Percentiles rank a stretch among this genome's conserved stretches.
Conservation (phyloP, 2,329 filamentous ascomycete species). For the Colletotrichum orchidophilum region DNA sequence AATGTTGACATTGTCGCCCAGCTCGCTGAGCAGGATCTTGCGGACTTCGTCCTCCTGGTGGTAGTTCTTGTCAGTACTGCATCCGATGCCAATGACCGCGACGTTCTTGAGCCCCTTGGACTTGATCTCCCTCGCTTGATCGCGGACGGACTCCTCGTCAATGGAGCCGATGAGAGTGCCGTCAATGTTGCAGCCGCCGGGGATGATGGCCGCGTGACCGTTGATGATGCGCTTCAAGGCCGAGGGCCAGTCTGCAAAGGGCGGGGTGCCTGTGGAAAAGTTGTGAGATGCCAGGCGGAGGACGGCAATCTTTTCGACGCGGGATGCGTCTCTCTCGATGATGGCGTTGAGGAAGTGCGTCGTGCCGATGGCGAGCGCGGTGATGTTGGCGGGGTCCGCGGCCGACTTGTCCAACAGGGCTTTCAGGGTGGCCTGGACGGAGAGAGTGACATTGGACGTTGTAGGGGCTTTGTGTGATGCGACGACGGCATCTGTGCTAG, state of each 20-base stretch:
- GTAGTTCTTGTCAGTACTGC: slow-evolving; percentile 63
- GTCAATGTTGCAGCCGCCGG: slow-evolving; percentile 37
- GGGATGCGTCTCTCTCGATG: slow-evolving; percentile 59
- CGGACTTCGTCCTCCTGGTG: slow-evolving; percentile 61
- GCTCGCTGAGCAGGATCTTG: slow-evolving; percentile 55
- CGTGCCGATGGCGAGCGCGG: slow-evolving; percentile 62
- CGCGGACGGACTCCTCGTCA: slow-evolving; percentile 24
- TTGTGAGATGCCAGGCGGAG: slow-evolving; percentile 61
- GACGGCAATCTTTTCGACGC: slow-evolving; percentile 61
- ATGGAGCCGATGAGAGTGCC: slow-evolving; percentile 35
- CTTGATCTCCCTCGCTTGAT: slow-evolving; percentile 36
- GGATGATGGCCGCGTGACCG: slow-evolving; percentile 35
- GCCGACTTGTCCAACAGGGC: slow-evolving; percentile 50
- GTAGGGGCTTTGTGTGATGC: slow-evolving; percentile 56
- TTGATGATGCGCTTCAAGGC: slow-evolving; percentile 50
- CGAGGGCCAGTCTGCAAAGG: slow-evolving; percentile 63
- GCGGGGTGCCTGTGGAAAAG: slow-evolving; percentile 60
- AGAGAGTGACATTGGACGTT: slow-evolving; percentile 56
- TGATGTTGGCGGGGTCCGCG: slow-evolving; percentile 46
- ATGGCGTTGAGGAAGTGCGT: slow-evolving; percentile 70
- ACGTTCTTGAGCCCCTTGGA: slow-evolving; percentile 48
- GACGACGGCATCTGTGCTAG: slow-evolving; percentile 26
- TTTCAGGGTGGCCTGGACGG: slow-evolving; percentile 55
- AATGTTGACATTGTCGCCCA: slow-evolving; percentile 41
- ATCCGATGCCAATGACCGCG: slow-evolving; percentile 66